A percentile compares a stretch with the other conserved stretches of the same genome.
Evolutionary conservation across 2,329 filamentous ascomycete genomes (phyloP).

Genomic region (Xylariaceae sp.): DNA sequence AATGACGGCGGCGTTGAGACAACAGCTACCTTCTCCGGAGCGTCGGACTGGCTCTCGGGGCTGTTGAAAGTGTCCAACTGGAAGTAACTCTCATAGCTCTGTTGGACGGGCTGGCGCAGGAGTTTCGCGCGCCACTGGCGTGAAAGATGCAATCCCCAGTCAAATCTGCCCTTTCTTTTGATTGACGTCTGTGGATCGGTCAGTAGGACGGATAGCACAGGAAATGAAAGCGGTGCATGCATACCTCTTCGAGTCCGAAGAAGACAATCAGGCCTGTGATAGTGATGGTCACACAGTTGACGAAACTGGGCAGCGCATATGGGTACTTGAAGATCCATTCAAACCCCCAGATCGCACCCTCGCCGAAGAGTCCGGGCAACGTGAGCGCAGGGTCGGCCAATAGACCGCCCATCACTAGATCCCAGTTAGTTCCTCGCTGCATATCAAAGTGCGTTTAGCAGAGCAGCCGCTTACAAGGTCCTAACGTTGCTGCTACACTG

Average conservation of each 20-base stretch:
- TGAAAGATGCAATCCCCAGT: conserved; percentile 39
- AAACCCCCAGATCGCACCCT: conserved; percentile 54
- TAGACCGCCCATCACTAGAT: conserved; percentile 56
- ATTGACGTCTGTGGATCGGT: conserved; percentile 39
- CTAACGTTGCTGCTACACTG: conserved; percentile 43
- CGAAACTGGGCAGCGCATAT: conserved; percentile 65
- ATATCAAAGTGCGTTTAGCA: not conserved
- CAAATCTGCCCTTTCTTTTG: conserved; percentile 42
- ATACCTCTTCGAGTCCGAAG: conserved; percentile 63
- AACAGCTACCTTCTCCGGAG: conserved; percentile 9
- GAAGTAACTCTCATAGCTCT: conserved; percentile 27
- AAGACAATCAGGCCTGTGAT: conserved; percentile 52
- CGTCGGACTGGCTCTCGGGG: conserved; percentile 1
- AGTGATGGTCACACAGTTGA: conserved; percentile 59
- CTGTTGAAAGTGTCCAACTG: conserved; percentile 24
- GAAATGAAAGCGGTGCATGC: conserved; percentile 9
- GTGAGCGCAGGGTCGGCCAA: conserved; percentile 62
- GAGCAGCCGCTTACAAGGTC: conserved; percentile 35
- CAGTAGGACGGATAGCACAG: not conserved
- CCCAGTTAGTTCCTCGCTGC: conserved; percentile 7
- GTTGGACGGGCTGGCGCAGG: conserved; percentile 22
- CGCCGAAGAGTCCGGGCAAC: conserved; percentile 61
- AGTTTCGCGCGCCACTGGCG: conserved; percentile 31
- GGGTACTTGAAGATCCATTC: conserved; percentile 63
- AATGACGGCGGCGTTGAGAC: conserved; percentile 29